phyloP scores from a whole-genome alignment of 192 early-diverging fungal genomes.

The Chytriomyces sp. region DNA sequence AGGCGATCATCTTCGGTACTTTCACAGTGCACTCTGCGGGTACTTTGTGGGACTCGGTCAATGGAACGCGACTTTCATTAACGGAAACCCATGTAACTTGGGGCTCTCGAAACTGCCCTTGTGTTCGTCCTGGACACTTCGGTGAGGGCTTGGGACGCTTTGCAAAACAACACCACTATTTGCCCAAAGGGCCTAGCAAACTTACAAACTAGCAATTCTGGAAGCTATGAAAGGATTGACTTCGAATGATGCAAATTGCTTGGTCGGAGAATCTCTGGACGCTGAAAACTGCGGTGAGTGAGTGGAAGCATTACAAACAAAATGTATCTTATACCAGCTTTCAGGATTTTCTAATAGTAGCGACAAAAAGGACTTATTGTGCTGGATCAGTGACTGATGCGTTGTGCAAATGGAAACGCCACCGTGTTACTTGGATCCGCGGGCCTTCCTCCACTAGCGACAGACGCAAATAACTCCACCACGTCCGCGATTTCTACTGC shows the following conservation, averaged over 20 bases:
- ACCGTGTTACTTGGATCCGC: neutral
- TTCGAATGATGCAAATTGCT: neutral
- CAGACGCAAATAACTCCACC: neutral
- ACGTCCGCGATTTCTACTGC: neutral
- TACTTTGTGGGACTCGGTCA: constrained; percentile 2
- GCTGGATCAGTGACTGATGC: neutral
- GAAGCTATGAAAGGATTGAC: neutral
- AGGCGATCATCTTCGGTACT: neutral
- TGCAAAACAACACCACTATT: neutral
- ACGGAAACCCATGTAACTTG: neutral
- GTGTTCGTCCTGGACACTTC: neutral
- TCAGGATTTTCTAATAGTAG: neutral
- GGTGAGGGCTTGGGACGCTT: neutral
- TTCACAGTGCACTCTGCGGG: neutral
- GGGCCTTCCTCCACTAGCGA: neutral
- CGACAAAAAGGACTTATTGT: neutral
- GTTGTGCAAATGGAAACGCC: neutral
- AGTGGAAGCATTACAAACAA: neutral
- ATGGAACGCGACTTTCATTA: neutral
- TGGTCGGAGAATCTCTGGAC: neutral
- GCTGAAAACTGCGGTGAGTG: constrained; percentile 4
- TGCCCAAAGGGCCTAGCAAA: neutral
- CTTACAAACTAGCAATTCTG: neutral
- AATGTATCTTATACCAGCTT: neutral
- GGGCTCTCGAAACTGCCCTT: neutral